Evolutionary conservation across 2,329 filamentous ascomycete genomes (phyloP).

Genomic region (Calonectria honghensis): DNA sequence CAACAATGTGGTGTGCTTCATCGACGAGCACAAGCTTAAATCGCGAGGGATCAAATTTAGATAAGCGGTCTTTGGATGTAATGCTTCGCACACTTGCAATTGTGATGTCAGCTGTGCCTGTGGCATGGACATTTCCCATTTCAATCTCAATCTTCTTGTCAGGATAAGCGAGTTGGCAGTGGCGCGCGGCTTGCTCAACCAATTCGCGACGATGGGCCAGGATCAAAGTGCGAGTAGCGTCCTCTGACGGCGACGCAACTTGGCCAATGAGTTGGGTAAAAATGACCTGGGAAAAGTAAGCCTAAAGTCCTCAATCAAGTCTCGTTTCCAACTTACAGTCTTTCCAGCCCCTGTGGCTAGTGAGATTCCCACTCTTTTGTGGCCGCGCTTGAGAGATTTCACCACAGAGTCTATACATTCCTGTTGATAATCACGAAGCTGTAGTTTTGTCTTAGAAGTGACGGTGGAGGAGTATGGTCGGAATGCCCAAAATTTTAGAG

Average conservation of each 20-base stretch:
- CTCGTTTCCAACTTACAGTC: conserved; percentile 74
- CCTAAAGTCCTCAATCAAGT: conserved; percentile 13
- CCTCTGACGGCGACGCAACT: conserved; percentile 71
- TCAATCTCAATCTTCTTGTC: conserved; percentile 90
- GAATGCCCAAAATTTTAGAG: conserved; percentile 38
- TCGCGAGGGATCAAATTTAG: conserved; percentile 84
- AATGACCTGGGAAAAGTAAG: conserved; percentile 78
- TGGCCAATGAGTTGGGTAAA: conserved; percentile 96
- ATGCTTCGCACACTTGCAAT: conserved; percentile 93
- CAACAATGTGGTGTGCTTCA: conserved; percentile 97
- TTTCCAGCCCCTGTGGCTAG: conserved; percentile 93
- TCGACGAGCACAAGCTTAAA: conserved; percentile 97
- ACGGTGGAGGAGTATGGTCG: conserved; percentile 52
- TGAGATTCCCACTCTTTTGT: conserved; percentile 88
- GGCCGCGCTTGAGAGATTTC: conserved; percentile 79
- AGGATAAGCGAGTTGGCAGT: conserved; percentile 89
- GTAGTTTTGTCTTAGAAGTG: conserved; percentile 62
- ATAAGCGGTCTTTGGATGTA: conserved; percentile 83
- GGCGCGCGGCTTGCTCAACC: conserved; percentile 92
- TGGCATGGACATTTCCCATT: conserved; percentile 87
- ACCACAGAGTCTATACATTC: conserved; percentile 92
- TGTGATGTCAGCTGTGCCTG: conserved; percentile 91
- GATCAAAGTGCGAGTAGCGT: conserved; percentile 86
- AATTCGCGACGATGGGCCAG: conserved; percentile 94
- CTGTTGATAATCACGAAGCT: conserved; percentile 89